Percentiles rank a stretch among this genome's conserved stretches.
These are phyloP conservation scores for Leptographium flavum DNA, from an alignment of 2,329 filamentous ascomycete species.

Conservation along the genomic window DNA sequence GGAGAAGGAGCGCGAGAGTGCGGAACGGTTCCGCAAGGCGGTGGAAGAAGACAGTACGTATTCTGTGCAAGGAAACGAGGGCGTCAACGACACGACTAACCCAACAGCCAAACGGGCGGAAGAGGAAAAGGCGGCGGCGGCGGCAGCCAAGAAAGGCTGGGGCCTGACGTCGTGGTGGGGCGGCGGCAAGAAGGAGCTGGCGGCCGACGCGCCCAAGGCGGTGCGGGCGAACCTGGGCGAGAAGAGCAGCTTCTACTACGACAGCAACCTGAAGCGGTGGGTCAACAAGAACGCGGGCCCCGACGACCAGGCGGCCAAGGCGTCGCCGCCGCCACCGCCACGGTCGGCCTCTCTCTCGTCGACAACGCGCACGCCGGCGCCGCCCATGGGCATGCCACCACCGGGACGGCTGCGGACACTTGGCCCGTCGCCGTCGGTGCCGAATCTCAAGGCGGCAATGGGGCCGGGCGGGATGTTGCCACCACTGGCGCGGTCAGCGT, in stretches of 20 bases:
- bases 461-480: slow-evolving; percentile 24
- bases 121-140: slow-evolving; percentile 31
- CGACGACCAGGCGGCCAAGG: slow-evolving; percentile 42
- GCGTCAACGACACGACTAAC: too few species aligned
- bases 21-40: slow-evolving; percentile 72
- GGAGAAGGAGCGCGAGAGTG: slow-evolving; percentile 64
- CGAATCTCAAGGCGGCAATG: slow-evolving; percentile 16
- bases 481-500: slow-evolving; percentile 25
- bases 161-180: slow-evolving; percentile 77
- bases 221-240: slow-evolving; percentile 91
- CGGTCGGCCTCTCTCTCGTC: slow-evolving; percentile 42
- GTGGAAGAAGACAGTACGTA: slow-evolving; percentile 59
- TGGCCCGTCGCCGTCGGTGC: slow-evolving; percentile 7
- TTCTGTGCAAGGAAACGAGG: too few species aligned
- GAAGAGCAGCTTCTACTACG: slow-evolving; percentile 83
- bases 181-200: slow-evolving; percentile 46
- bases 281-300: slow-evolving; percentile 83
- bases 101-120: slow-evolving; percentile 44
- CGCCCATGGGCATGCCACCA: slow-evolving; percentile 8
- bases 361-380: slow-evolving; percentile 22
- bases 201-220: slow-evolving; percentile 48
- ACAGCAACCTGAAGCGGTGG: slow-evolving; percentile 95
- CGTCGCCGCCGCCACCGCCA: slow-evolving; percentile 76
- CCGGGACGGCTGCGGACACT: slow-evolving; percentile 16
- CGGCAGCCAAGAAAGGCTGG: slow-evolving; percentile 58